Percentiles rank a stretch among this genome's conserved stretches.
phyloP scores from a whole-genome alignment of 2,329 filamentous ascomycete species.

The Colletotrichum liaoningense region DNA sequence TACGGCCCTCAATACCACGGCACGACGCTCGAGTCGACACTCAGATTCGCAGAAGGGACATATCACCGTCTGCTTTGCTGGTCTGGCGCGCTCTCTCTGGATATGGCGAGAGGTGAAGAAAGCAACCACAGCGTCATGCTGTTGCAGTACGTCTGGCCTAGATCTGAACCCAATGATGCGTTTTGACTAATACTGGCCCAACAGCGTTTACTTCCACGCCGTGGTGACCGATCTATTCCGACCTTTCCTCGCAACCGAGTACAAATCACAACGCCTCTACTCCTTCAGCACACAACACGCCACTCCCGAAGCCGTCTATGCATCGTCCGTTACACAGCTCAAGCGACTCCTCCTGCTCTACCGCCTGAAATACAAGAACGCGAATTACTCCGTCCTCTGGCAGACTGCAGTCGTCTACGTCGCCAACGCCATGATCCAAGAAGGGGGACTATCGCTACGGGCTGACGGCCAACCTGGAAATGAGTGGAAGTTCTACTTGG shows the following conservation, averaged over 20 bases:
- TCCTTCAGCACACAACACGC: not conserved
- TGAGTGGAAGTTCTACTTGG: not conserved
- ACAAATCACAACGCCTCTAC: not conserved
- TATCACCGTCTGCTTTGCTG: constrained; percentile 14
- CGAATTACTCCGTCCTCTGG: constrained; percentile 7
- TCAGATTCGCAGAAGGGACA: not conserved
- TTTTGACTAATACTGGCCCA: not conserved
- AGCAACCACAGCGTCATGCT: constrained; percentile 9
- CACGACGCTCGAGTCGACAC: fast-evolving
- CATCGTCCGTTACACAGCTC: constrained; percentile 8
- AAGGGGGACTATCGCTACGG: not conserved
- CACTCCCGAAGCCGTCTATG: constrained; percentile 13
- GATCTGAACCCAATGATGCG: no score
- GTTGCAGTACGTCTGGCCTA: constrained; percentile 13
- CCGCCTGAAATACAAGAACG: not conserved
- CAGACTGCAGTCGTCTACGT: constrained; percentile 18
- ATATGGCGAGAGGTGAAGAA: not conserved
- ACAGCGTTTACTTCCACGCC: constrained; percentile 25
- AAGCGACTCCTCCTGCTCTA: constrained; percentile 15
- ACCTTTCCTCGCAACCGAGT: not conserved
- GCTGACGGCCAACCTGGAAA: not conserved
- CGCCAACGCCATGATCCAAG: constrained; percentile 12
- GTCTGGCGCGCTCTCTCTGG: not conserved
- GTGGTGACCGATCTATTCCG: constrained; percentile 16
- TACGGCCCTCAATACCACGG: not conserved